Conservation (phyloP, 306 rosid species). For the Carpinus fangiana region DNA sequence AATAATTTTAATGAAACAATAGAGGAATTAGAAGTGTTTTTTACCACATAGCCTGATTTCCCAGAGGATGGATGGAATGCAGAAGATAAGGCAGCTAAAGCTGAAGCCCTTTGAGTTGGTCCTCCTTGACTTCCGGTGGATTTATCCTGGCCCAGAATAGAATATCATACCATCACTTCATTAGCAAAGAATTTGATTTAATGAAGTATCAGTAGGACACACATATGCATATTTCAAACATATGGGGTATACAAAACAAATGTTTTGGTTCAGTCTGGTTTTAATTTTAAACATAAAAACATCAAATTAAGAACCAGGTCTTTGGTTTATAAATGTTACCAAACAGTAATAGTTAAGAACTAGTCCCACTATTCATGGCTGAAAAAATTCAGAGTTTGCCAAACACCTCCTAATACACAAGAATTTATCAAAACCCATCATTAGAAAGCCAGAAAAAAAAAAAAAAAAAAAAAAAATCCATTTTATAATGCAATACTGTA, state of each 20-base stretch:
- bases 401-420: not conserved
- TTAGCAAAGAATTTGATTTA: not conserved
- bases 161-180: slow-evolving; percentile 7
- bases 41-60: slow-evolving; percentile 48
- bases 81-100: slow-evolving; percentile 61
- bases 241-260: too few species aligned
- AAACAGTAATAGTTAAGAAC: not conserved
- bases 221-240: too few species aligned
- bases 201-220: not conserved
- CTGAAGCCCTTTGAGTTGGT: slow-evolving; percentile 63
- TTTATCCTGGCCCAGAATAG: slow-evolving; percentile 46
- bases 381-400: not conserved
- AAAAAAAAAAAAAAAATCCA: too few species aligned
- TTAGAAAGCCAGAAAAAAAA: not conserved
- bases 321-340: not conserved
- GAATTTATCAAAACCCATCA: not conserved
- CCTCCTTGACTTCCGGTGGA: slow-evolving; percentile 57
- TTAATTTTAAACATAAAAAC: too few species aligned
- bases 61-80: slow-evolving; percentile 57
- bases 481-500: too few species aligned
- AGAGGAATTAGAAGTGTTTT: slow-evolving; percentile 7
- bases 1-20: not conserved
- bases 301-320: too few species aligned
- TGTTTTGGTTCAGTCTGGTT: too few species aligned
- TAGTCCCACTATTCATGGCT: not conserved